Base-by-base conservation (phyloP, 2,329 filamentous ascomycete species). In the Intubia oerlemansii region DNA sequence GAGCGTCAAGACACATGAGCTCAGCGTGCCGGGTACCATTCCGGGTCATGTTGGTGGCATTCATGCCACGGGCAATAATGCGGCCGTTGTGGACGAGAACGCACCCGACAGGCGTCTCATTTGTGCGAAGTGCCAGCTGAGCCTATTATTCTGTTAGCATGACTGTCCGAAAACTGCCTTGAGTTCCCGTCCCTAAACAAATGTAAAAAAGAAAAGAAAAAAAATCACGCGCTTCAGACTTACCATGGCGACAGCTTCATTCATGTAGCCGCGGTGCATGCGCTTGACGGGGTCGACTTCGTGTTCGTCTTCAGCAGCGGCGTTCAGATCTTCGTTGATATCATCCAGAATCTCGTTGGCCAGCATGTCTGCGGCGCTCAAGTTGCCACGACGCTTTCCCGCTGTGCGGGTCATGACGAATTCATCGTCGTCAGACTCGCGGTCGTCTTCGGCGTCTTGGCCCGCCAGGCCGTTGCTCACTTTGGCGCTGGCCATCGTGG, bases 101-200 rank as follows among this genome's bases (percentile, higher is more conserved):
- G 50, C 88, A 98, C 27, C 88, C 90, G 13, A 98, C 88, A 1
- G 88, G 88, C 2, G 90, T 95, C 54, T 98, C 88, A 41, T 91
- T 84, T 36, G 68, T 78, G 40, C 58, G 57, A 27, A 98, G 66
- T 14, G 90, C 88, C 38, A 81, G 66, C 43, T 85, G 74, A 33
- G 82, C 88, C 80, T 91, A 14, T 12, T 25, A 7, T n/a, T n/a
- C n/a, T n/a, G n/a, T n/a, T n/a, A n/a, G n/a, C n/a, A n/a, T n/a
- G n/a, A n/a, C n/a, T n/a, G n/a, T n/a, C n/a, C n/a, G n/a, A n/a
- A n/a, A n/a, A n/a, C n/a, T n/a, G n/a, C n/a, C n/a, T n/a, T n/a
- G n/a, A n/a, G n/a, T n/a, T n/a, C n/a, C n/a, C n/a, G n/a, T n/a
- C n/a, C n/a, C n/a, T n/a, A n/a, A n/a, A n/a, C n/a, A n/a, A n/a